Evolutionary conservation across 345 rosid species (phyloP).

Genomic region (Aurinia saxatilis): DNA sequence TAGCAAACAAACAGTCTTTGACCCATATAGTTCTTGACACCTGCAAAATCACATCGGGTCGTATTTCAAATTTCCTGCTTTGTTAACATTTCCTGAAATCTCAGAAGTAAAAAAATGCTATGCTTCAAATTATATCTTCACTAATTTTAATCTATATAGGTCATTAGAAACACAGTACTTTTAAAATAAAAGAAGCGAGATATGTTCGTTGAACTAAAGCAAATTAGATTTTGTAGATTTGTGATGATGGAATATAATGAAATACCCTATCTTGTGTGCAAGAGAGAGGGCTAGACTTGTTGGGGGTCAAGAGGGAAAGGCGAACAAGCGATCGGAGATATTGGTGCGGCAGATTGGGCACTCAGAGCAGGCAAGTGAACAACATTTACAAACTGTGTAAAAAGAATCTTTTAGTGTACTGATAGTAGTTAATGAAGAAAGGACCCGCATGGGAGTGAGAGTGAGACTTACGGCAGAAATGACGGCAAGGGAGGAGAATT

Average conservation of each 20-base stretch:
- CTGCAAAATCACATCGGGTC: conserved; percentile 9
- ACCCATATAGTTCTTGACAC: neutral
- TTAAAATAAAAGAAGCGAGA: too few relatives aligned
- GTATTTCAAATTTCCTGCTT: neutral
- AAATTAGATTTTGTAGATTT: neutral
- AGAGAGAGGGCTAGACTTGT: neutral
- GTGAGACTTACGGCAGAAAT: conserved; percentile 79
- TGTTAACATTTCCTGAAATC: neutral
- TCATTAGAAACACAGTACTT: too few relatives aligned
- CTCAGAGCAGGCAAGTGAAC: conserved; percentile 95
- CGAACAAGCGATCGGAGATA: conserved; percentile 80
- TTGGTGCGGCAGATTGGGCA: conserved; percentile 97
- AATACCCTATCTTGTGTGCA: neutral
- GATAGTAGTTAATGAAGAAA: neutral
- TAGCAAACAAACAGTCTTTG: conserved; percentile 4
- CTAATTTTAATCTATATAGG: neutral
- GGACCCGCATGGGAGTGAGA: neutral
- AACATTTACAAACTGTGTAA: conserved; percentile 85
- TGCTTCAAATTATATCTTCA: neutral
- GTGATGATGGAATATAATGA: neutral
- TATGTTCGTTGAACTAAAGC: neutral
- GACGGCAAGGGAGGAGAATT: conserved; percentile 91
- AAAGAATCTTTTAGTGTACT: neutral
- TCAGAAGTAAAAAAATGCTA: too few relatives aligned
- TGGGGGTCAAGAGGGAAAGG: conserved; percentile 64